These are phyloP conservation scores for Acanthamoeba culbertsoni DNA, from an alignment of 208 protist species.

Conservation along the genomic window DNA sequence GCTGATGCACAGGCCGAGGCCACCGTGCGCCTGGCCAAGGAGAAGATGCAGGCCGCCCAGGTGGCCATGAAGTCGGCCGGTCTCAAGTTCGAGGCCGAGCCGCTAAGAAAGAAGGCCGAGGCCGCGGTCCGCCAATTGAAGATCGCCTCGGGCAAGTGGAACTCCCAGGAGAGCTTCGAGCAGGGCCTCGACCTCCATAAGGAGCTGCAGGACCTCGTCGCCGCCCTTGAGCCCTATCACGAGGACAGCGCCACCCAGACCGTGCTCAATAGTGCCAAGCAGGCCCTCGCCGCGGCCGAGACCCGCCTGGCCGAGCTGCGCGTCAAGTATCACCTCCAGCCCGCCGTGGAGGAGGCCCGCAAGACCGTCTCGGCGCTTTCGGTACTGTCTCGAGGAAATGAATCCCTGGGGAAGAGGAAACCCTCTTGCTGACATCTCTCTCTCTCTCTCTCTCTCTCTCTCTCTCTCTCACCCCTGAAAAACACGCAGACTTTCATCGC, in stretches of 20 bases:
- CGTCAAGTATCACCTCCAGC: constrained; percentile 51
- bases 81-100: constrained; percentile 51
- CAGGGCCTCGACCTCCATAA: constrained; percentile 10
- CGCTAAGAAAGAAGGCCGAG: constrained; percentile 48
- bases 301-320: constrained; percentile 12
- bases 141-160: constrained; percentile 26
- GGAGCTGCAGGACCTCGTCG: constrained; percentile 28
- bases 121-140: background rate
- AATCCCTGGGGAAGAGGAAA: background rate
- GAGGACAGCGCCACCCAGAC: constrained; percentile 8
- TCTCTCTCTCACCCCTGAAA: background rate
- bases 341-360: constrained; percentile 2
- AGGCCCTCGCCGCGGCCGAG: constrained; percentile 40
- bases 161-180: constrained; percentile 17
- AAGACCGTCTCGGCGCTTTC: constrained; percentile 23
- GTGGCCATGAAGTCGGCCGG: constrained; percentile 36
- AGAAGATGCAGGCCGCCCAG: constrained; percentile 47
- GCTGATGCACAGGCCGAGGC: constrained; percentile 30
- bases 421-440: background rate
- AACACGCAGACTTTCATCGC: constrained; percentile 10
- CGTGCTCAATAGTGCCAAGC: background rate
- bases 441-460: background rate
- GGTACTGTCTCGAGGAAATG: background rate
- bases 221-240: background rate
- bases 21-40: constrained; percentile 37